A percentile compares a stretch with the other conserved stretches of the same genome.
Conservation (phyloP, 331 rosid genomes). For the Rosa hybrid region DNA sequence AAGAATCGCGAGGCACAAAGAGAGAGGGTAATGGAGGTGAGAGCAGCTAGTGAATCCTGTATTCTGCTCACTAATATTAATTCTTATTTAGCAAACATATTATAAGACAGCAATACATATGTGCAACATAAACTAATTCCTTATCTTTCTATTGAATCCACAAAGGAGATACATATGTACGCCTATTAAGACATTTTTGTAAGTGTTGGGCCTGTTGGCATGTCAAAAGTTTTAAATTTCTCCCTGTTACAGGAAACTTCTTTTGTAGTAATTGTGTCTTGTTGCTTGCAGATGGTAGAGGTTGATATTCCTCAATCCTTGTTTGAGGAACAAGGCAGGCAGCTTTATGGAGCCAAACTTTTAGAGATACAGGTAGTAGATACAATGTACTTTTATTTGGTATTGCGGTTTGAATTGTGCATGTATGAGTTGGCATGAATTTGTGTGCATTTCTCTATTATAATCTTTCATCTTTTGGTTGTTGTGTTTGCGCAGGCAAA, state of each 20-base stretch:
- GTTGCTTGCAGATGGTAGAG: slow-evolving; percentile 73
- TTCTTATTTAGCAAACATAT: neutral
- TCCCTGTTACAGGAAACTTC: neutral
- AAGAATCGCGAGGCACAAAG: neutral
- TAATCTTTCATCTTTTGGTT: slow-evolving; percentile 7
- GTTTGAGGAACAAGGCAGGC: slow-evolving; percentile 96
- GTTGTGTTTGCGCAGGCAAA: slow-evolving; percentile 56
- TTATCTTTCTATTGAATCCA: neutral
- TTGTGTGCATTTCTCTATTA: slow-evolving; percentile 4
- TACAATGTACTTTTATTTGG: slow-evolving; percentile 1
- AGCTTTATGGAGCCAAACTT: slow-evolving; percentile 87
- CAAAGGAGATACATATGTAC: neutral
- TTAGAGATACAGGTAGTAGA: slow-evolving; percentile 78
- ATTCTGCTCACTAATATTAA: neutral
- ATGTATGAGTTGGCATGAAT: neutral
- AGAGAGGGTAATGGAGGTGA: neutral
- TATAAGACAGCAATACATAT: neutral
- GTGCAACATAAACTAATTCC: neutral
- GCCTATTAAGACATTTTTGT: neutral
- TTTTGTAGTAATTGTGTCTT: neutral
- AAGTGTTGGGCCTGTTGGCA: slow-evolving; percentile 5
- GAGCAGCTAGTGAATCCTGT: neutral
- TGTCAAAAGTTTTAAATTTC: neutral
- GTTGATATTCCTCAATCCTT: slow-evolving; percentile 82
- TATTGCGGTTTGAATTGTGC: neutral